A percentile compares a stretch with the other conserved stretches of the same genome.
Evolutionary conservation across 1,284 basidiomycete genomes (phyloP).

Genomic region (Sparassis latifolia): DNA sequence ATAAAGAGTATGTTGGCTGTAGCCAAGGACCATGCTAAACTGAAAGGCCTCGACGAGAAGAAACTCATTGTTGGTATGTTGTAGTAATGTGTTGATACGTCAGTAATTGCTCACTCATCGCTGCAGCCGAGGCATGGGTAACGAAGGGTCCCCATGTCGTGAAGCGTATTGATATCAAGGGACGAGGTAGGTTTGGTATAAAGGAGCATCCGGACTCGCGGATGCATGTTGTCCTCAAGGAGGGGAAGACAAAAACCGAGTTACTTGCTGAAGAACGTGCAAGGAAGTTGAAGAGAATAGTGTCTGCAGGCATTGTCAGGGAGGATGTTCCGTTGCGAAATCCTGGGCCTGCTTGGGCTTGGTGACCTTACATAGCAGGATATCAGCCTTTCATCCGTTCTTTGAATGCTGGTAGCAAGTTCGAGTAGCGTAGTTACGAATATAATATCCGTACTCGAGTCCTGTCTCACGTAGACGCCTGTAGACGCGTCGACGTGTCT

Average conservation of each 20-base stretch:
- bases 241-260: constrained; percentile 79
- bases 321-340: constrained; percentile 80
- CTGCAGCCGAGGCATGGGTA: constrained; percentile 86
- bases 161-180: constrained; percentile 79
- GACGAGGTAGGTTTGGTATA: constrained; percentile 77
- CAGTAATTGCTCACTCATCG: not conserved
- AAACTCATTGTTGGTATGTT: constrained; percentile 78
- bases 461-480: too few species aligned
- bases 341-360: constrained; percentile 71
- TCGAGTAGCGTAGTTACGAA: not conserved
- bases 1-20: constrained; percentile 86
- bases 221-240: constrained; percentile 74
- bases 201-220: constrained; percentile 75
- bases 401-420: too few species aligned
- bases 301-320: constrained; percentile 71
- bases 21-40: constrained; percentile 83
- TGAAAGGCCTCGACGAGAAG: constrained; percentile 72
- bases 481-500: too few species aligned
- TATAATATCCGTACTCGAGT: not conserved
- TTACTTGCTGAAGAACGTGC: constrained; percentile 55
- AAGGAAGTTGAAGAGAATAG: constrained; percentile 69
- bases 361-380: constrained; percentile 43
- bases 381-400: not conserved
- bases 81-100: not conserved
- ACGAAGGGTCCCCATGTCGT: constrained; percentile 71